Percentiles rank a stretch among this genome's conserved stretches.
phyloP scores from a whole-genome alignment of 768 basidiomycete genomes.

The Tricholoma terreum region DNA sequence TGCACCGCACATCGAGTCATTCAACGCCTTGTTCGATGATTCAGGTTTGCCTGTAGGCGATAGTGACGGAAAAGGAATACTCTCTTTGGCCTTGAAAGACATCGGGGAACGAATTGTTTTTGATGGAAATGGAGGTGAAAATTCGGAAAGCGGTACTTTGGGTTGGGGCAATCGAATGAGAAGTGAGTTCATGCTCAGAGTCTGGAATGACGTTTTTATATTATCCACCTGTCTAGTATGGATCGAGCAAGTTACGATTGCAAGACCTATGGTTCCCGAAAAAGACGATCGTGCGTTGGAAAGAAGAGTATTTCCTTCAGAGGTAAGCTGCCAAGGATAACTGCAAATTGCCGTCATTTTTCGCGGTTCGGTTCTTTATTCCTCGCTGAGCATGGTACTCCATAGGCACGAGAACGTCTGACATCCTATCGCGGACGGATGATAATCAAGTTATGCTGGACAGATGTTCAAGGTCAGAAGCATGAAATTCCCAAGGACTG shows the following conservation, averaged over 20 bases:
- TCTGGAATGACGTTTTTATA: not conserved
- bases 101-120: constrained; percentile 92
- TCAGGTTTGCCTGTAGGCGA: constrained; percentile 73
- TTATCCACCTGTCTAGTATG: constrained; percentile 57
- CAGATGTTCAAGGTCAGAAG: constrained; percentile 63
- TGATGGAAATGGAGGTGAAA: constrained; percentile 62
- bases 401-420: constrained; percentile 87
- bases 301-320: constrained; percentile 80
- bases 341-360: not conserved
- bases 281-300: constrained; percentile 74
- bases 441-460: constrained; percentile 85
- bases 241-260: constrained; percentile 83
- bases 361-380: not conserved
- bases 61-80: constrained; percentile 74
- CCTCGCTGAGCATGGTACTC: not conserved
- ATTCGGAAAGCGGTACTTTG: constrained; percentile 47
- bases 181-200: constrained; percentile 50
- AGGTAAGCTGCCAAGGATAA: constrained; percentile 48
- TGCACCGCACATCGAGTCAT: constrained; percentile 90
- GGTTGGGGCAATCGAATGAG: constrained; percentile 84
- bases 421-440: constrained; percentile 91
- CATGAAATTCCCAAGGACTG: constrained; percentile 80
- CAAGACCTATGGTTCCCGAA: constrained; percentile 83
- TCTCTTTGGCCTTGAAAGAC: constrained; percentile 76
- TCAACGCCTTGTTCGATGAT: constrained; percentile 96